Base-by-base conservation (phyloP, 257 asterid genomes). In the Scutellaria barbata region DNA sequence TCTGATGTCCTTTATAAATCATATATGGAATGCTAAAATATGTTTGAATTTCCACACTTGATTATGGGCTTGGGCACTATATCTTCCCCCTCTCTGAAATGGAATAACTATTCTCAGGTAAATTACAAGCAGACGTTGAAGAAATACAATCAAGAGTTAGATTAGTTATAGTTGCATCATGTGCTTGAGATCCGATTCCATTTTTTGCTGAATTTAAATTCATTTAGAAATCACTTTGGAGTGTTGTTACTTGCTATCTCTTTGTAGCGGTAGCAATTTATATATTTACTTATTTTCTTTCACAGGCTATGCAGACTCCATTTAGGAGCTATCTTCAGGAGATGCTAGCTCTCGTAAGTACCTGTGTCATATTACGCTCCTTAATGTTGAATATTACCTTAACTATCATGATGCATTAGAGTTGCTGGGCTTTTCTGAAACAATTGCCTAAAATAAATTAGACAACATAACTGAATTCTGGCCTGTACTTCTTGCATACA, bases 271-370 rank as follows among this genome's bases (percentile, higher is more conserved):
- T 74, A 6, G 60, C 55, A 47, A 63, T 40, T 68, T 1, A 48
- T 16, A 25, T 41, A 40, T 64, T 59, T 14, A 12, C 60, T 42
- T 50, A 14, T 68, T 30, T 66, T 69, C 63, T 72, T 41, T 63
- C n/a, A 7, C 95, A 90, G 98, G 96, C 92, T 63, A 73, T 81
- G 86, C 98, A 93, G 79, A 93, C 97, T 50, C 97, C 98, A 67
- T 90, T 86, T 76, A 79, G 96, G 85, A 77, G 75, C 81, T 90
- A 93, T 84, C 95, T 93, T 64, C 96, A 89, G 79, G 95, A 91
- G 11, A 93, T 93, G 96, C 83, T 93, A 69, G 85, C 95, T 68
- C 86, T 87, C 35, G 96, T 93, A 85, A 90, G 95, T 87, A 68
- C 58, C 56, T 68, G 2, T 17, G 41, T 73, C 17, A 48, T 65